Percentiles rank a stretch among this genome's conserved stretches.
Evolutionary conservation across 176 grass and related monocot species (phyloP).

Genomic region (Panicum miliaceum): DNA sequence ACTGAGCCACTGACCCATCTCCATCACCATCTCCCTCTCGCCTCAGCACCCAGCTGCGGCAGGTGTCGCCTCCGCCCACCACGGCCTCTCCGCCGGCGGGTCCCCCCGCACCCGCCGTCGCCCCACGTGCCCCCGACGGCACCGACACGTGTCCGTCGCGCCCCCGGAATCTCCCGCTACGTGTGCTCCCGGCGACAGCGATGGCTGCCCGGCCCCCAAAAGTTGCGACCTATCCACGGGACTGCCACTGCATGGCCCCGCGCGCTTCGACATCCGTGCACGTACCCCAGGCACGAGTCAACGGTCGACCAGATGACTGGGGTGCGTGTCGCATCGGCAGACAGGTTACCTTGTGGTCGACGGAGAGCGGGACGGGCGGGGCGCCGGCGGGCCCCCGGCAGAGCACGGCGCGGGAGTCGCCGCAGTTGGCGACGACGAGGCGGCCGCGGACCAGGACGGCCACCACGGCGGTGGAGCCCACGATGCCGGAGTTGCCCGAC

Average conservation of each 20-base stretch:
- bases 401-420: conserved; percentile 86
- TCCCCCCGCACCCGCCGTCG: not conserved
- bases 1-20: too few species aligned
- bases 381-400: conserved; percentile 44
- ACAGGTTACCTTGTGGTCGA: conserved; percentile 70
- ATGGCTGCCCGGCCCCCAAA: not conserved
- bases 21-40: too few species aligned
- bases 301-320: too few species aligned
- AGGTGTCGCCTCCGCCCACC: conserved; percentile 31
- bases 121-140: not conserved
- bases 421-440: conserved; percentile 80
- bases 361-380: conserved; percentile 58
- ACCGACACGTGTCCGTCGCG: conserved; percentile 12
- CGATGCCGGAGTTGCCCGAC: conserved; percentile 39
- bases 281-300: too few species aligned
- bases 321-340: too few species aligned
- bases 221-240: not conserved
- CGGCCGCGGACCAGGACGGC: conserved; percentile 55
- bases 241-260: conserved; percentile 28
- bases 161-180: not conserved
- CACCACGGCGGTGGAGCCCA: conserved; percentile 87
- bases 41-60: not conserved
- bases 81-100: not conserved
- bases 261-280: conserved; percentile 36
- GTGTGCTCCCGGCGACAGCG: conserved; percentile 15